Conservation (phyloP, 306 rosid species). For the Pyrus pyrifolia region DNA sequence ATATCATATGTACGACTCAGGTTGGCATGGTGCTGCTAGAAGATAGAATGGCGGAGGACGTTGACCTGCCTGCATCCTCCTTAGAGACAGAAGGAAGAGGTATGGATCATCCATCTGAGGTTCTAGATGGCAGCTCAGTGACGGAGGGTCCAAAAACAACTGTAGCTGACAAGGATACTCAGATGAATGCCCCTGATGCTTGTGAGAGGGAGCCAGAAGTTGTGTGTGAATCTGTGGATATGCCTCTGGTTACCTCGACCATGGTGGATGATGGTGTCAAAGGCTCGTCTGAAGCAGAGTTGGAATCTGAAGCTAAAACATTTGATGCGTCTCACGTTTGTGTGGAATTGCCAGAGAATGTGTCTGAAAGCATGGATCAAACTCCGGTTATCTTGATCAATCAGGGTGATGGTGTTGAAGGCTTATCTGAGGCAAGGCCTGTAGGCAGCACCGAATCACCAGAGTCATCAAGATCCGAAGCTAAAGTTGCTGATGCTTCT, state of each 20-base stretch:
- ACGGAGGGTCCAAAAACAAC: conserved; percentile 16
- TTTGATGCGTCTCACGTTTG: conserved; percentile 14
- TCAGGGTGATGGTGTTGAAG: background rate
- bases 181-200: conserved; percentile 2
- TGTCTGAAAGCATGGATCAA: background rate
- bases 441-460: background rate
- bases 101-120: conserved; percentile 25
- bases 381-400: conserved; percentile 7
- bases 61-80: conserved; percentile 1
- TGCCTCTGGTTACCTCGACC: background rate
- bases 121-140: conserved; percentile 2
- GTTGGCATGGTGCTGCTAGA: background rate
- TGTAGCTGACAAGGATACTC: conserved; percentile 15
- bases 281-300: conserved; percentile 1
- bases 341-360: background rate
- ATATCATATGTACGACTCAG: conserved; percentile 1
- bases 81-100: conserved; percentile 17
- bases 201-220: background rate
- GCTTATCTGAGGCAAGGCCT: background rate
- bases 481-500: conserved; percentile 14
- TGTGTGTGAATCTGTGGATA: background rate
- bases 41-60: background rate
- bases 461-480: conserved; percentile 11
- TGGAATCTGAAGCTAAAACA: conserved; percentile 14
- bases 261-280: background rate